Evolutionary conservation across 352 stramenopile genomes (phyloP).

Genomic region (Globisporangium radiosum): DNA sequence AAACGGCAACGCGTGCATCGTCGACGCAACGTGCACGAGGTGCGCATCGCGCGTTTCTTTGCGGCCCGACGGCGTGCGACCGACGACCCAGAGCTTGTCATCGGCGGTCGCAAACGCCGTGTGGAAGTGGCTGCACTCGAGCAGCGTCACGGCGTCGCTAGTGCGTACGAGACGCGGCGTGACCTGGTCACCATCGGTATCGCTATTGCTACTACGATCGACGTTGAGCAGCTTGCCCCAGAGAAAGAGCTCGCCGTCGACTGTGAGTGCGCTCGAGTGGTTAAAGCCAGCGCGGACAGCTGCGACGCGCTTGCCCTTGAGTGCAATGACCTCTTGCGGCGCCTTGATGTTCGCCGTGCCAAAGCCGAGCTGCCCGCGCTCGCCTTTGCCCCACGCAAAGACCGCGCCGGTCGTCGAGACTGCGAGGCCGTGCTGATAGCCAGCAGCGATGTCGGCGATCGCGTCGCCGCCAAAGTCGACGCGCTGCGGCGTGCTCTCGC

Average conservation of each 20-base stretch:
- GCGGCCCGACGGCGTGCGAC: slow-evolving; percentile 65
- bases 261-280: slow-evolving; percentile 61
- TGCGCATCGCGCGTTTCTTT: slow-evolving; percentile 20
- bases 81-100: slow-evolving; percentile 70
- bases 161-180: slow-evolving; percentile 65
- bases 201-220: slow-evolving; percentile 44
- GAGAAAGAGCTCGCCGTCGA: slow-evolving; percentile 73
- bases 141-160: slow-evolving; percentile 53
- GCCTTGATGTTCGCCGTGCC: slow-evolving; percentile 64
- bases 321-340: slow-evolving; percentile 70
- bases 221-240: slow-evolving; percentile 83
- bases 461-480: slow-evolving; percentile 62
- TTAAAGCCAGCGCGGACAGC: slow-evolving; percentile 80
- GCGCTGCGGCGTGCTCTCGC: slow-evolving; percentile 41
- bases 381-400: slow-evolving; percentile 79
- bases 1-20: slow-evolving; percentile 66
- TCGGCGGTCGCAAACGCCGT: slow-evolving; percentile 75
- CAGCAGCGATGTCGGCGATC: slow-evolving; percentile 61
- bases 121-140: slow-evolving; percentile 82
- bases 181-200: slow-evolving; percentile 39
- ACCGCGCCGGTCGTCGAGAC: slow-evolving; percentile 62
- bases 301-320: slow-evolving; percentile 60
- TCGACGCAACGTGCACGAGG: slow-evolving; percentile 52
- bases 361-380: slow-evolving; percentile 78
- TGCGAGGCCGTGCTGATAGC: slow-evolving; percentile 74